Conservation (phyloP, 1,284 basidiomycete species). For the Austropuccinia psidii region DNA sequence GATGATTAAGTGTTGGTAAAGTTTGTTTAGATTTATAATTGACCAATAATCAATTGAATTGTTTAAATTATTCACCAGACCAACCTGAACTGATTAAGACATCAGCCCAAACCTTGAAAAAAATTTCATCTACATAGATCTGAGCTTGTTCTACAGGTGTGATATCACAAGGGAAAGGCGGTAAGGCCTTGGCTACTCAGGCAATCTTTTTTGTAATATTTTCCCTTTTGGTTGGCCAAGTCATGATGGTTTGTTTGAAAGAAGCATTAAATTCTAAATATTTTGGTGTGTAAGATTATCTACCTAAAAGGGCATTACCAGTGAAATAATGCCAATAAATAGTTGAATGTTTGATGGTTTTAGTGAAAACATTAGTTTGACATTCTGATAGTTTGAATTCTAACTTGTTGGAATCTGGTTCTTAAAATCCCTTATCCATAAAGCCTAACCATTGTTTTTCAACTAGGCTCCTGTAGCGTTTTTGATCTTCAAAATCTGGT, state of each 20-base stretch:
- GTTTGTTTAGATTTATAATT: slow-evolving; percentile 41
- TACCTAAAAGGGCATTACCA: slow-evolving; percentile 42
- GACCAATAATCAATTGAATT: slow-evolving; percentile 43
- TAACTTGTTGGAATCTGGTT: slow-evolving; percentile 41
- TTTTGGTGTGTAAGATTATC: slow-evolving; percentile 41
- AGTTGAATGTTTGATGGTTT: slow-evolving; percentile 40
- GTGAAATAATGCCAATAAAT: slow-evolving; percentile 45
- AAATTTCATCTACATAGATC: slow-evolving; percentile 42
- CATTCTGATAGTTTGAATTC: slow-evolving; percentile 44
- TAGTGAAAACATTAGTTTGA: slow-evolving; percentile 12
- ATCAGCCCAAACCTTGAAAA: slow-evolving; percentile 46
- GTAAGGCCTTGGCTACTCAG: slow-evolving; percentile 39
- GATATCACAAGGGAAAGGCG: slow-evolving; percentile 43
- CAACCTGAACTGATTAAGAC: slow-evolving; percentile 44
- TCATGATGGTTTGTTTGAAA: slow-evolving; percentile 35
- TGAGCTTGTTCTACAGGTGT: slow-evolving; percentile 40
- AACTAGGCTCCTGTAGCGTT: slow-evolving; percentile 41
- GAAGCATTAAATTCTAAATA: slow-evolving; percentile 43
- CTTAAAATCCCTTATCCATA: slow-evolving; percentile 42
- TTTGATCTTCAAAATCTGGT: slow-evolving; percentile 40
- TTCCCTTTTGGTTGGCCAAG: slow-evolving; percentile 37
- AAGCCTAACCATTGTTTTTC: slow-evolving; percentile 46
- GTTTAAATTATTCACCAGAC: slow-evolving; percentile 45
- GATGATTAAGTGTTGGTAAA: slow-evolving; percentile 20
- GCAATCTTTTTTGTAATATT: slow-evolving; percentile 38